Conservation (phyloP, 169 alveolate genomes). For the Plasmodium fragile region DNA sequence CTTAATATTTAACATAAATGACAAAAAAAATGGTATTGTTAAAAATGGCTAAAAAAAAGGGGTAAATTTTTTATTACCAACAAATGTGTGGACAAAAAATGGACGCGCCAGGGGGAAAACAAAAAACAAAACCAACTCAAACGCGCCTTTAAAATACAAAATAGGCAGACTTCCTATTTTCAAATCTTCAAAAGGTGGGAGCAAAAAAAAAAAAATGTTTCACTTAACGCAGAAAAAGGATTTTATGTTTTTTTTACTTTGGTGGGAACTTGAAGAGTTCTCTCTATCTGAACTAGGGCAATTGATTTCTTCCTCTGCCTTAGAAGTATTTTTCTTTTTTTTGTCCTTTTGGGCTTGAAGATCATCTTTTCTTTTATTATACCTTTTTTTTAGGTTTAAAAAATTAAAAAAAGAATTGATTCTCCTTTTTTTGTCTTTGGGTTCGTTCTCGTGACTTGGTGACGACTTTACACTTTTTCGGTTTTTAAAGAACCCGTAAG, state of each 20-base stretch:
- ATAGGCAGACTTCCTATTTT: neutral
- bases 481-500: neutral
- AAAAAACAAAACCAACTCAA: neutral
- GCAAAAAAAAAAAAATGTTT: constrained; percentile 1
- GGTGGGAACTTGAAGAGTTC: neutral
- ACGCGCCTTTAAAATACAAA: neutral
- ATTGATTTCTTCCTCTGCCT: constrained; percentile 1
- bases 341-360: neutral
- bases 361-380: constrained; percentile 27
- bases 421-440: constrained; percentile 13
- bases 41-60: constrained; percentile 17
- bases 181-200: neutral
- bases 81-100: neutral
- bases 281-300: neutral
- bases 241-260: neutral
- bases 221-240: constrained; percentile 32
- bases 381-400: constrained; percentile 31
- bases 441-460: constrained; percentile 2
- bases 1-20: neutral
- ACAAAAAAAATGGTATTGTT: neutral
- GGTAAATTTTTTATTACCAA: neutral
- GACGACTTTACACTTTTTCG: neutral
- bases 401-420: constrained; percentile 25
- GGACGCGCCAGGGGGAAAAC: neutral
- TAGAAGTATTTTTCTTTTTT: neutral